Evolutionary conservation across 495 filamentous ascomycete species (phyloP), one percentile per base, ranked within the genome.

Genomic region (Annulohypoxylon bovei): DNA sequence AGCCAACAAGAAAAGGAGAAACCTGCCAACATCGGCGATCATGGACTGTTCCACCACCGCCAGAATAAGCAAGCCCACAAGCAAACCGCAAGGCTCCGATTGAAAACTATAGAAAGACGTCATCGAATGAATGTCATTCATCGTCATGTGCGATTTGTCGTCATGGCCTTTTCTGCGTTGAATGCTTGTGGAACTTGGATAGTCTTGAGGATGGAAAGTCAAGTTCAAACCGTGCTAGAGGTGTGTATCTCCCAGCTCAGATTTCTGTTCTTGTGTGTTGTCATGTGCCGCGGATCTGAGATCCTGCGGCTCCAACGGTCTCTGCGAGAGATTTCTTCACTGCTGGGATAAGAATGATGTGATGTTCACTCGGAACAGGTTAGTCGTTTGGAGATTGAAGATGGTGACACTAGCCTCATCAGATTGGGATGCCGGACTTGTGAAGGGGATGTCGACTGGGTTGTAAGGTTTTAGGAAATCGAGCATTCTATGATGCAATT

Each of bases 91-190:
- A 67, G 72, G 78, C 84, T 88, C 84, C 77, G 85, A 87, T 88
- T 88, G 85, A 87, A 88, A 88, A 88, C 85, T 88, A 83, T 25
- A 37, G 69, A 37, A 28, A 12, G 18, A 68, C 72, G n/a, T 83
- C 81, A 83, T 70, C 28, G 73, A 78, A 77, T 70, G 67, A 62
- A 16, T 4, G 8, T 62, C 64, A 40, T 71, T 73, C 67, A 70
- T 46, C 58, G 40, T 14, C n/a, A 23, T 55, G 69, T 69, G 61
- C 42, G 58, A 35, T 56, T 71, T 72, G 58, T 78, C 76, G 72
- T 78, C 76, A 75, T 78, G 42, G 76, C 76, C 63, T n/a, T n/a
- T n/a, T n/a, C n/a, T 66, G 70, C 50, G 14, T 39, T 22, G 62
- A 47, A 40, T 44, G 64, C 27, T 25, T 47, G 60, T 61, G 44